phyloP scores from a whole-genome alignment of 208 protist species.

The Acanthamoeba castellanii region DNA sequence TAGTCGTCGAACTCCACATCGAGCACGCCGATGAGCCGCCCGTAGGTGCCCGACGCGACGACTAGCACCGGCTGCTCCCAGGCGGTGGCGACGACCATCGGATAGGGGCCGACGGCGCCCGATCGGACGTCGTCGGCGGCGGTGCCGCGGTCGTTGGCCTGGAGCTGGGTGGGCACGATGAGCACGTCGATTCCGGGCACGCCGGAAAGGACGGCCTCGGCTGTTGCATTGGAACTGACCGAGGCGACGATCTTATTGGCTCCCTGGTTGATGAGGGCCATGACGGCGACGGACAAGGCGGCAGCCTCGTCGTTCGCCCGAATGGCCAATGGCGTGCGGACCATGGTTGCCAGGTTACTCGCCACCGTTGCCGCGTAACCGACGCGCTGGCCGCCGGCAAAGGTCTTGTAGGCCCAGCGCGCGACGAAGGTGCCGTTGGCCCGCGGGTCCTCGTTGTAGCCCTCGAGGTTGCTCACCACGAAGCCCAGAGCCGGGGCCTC shows the following conservation, averaged over 20 bases:
- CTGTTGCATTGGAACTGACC: conserved; percentile 12
- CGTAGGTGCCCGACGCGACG: conserved; percentile 42
- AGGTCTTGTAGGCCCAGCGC: conserved; percentile 26
- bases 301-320: conserved; percentile 26
- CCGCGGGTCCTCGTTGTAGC: not conserved
- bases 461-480: conserved; percentile 50
- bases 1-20: conserved; percentile 67
- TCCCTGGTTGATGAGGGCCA: conserved; percentile 46
- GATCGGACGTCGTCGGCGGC: not conserved
- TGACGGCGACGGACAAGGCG: not conserved
- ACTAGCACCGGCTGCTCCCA: conserved; percentile 69
- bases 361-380: conserved; percentile 42
- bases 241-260: conserved; percentile 69
- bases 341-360: not conserved
- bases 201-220: not conserved
- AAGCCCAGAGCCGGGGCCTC: not conserved
- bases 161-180: conserved; percentile 54
- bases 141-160: conserved; percentile 64
- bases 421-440: not conserved
- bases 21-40: conserved; percentile 20
- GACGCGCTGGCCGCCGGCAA: conserved; percentile 4
- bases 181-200: conserved; percentile 70
- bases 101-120: not conserved
- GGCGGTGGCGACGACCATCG: not conserved
- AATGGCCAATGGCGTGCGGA: not conserved